phyloP scores from a whole-genome alignment of 768 basidiomycete species.

The Boletellus sp. region DNA sequence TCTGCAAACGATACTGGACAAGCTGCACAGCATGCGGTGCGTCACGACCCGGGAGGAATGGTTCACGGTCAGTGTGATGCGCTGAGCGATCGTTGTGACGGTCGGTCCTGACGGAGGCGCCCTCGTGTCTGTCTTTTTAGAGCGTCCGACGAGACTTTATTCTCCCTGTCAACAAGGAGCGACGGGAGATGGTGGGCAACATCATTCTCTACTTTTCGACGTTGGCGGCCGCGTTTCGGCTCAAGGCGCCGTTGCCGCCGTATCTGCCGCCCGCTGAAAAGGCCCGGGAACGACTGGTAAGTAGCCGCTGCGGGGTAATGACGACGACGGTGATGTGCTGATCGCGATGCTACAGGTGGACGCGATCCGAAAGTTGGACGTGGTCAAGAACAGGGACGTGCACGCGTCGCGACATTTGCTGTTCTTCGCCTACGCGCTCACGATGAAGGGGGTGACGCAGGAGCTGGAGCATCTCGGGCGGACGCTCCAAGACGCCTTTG shows the following conservation, averaged over 20 bases:
- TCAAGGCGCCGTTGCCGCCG: conserved; percentile 92
- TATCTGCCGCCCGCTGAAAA: conserved; percentile 93
- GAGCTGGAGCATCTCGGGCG: conserved; percentile 82
- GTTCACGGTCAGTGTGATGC: conserved; percentile 59
- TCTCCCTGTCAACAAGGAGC: conserved; percentile 81
- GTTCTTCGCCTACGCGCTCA: conserved; percentile 91
- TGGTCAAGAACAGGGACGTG: conserved; percentile 80
- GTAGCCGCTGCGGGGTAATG: conserved; percentile 9
- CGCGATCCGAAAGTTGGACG: conserved; percentile 79
- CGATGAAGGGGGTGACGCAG: conserved; percentile 90
- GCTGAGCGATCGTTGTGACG: too few species aligned
- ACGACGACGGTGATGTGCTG: too few species aligned
- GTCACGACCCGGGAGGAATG: conserved; percentile 97
- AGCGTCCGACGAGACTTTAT: conserved; percentile 85
- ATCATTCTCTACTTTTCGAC: conserved; percentile 87
- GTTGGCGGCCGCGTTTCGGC: conserved; percentile 71
- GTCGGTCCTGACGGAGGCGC: too few species aligned
- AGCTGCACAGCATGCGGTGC: conserved; percentile 92
- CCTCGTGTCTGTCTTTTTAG: conserved; percentile 40
- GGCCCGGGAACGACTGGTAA: conserved; percentile 72
- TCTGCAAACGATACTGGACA: conserved; percentile 81
- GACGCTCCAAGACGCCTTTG: conserved; percentile 85
- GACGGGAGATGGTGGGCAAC: conserved; percentile 93
- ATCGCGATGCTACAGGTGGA: conserved; percentile 49
- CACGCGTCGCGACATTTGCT: conserved; percentile 82